phyloP scores from a whole-genome alignment of 805 yeast genomes.

The Candida loeiensis region DNA sequence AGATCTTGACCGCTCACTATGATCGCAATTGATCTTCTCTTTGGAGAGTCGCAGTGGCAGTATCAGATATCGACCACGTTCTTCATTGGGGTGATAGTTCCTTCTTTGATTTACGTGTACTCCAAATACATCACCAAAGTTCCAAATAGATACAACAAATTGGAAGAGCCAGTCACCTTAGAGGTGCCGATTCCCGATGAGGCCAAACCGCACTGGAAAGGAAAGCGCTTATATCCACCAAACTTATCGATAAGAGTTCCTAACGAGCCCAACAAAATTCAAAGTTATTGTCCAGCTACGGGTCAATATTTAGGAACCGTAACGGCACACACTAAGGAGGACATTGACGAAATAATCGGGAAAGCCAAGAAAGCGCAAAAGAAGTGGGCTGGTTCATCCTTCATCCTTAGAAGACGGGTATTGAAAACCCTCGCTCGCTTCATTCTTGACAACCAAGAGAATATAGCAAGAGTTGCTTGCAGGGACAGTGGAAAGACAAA shows the following conservation, averaged over 20 bases:
- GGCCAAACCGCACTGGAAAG: conserved; percentile 90
- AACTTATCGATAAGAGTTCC: conserved; percentile 52
- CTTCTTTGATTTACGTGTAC: conserved; percentile 32
- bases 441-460: conserved; percentile 77
- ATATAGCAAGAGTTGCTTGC: conserved; percentile 88
- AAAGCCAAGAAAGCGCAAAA: conserved; percentile 53
- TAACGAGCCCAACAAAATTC: conserved; percentile 65
- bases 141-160: conserved; percentile 39
- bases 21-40: conserved; percentile 42
- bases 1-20: conserved; percentile 13
- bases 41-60: conserved; percentile 42
- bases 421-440: conserved; percentile 67
- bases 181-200: conserved; percentile 64
- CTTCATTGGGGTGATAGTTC: conserved; percentile 37
- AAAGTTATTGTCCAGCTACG: conserved; percentile 93
- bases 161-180: conserved; percentile 47
- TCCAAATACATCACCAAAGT: conserved; percentile 33
- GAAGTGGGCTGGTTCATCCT: conserved; percentile 49
- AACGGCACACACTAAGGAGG: conserved; percentile 57
- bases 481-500: conserved; percentile 95
- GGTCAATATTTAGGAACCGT: conserved; percentile 82
- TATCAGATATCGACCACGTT: conserved; percentile 44
- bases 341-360: conserved; percentile 65
- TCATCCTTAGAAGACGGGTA: conserved; percentile 65
- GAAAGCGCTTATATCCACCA: conserved; percentile 65